Conservation (phyloP, 2,329 filamentous ascomycete genomes). For the Cladorrhinum sp. region DNA sequence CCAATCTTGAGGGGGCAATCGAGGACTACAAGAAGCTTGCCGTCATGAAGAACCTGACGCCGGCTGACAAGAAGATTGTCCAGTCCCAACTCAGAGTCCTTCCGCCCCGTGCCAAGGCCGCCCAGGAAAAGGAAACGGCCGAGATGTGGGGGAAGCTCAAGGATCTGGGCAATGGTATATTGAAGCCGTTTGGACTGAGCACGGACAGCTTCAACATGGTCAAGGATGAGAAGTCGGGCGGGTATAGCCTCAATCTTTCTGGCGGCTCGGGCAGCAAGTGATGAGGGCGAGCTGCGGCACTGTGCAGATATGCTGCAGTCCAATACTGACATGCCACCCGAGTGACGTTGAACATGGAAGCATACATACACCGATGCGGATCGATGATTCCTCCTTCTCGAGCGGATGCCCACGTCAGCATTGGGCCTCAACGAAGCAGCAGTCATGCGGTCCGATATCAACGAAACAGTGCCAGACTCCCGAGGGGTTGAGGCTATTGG, state of each 20-base stretch:
- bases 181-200: conserved; percentile 90
- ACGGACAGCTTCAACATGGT: conserved; percentile 94
- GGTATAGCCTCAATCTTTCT: conserved; percentile 87
- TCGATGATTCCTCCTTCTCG: no score
- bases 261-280: conserved; percentile 15
- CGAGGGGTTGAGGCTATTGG: no score
- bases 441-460: no score
- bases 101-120: conserved; percentile 67
- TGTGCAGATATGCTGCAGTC: no score
- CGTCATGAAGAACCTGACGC: conserved; percentile 57
- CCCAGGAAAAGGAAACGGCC: conserved; percentile 81
- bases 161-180: conserved; percentile 81
- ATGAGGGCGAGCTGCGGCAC: neutral
- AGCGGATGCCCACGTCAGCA: no score
- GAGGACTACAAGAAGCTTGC: conserved; percentile 74
- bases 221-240: conserved; percentile 83
- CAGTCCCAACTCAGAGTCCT: conserved; percentile 62
- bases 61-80: conserved; percentile 66
- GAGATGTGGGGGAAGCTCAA: conserved; percentile 99
- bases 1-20: conserved; percentile 70
- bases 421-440: no score
- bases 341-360: no score
- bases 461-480: no score
- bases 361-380: no score
- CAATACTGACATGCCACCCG: no score